phyloP scores from a whole-genome alignment of 495 filamentous ascomycete species.

The Xylaria flabelliformis region DNA sequence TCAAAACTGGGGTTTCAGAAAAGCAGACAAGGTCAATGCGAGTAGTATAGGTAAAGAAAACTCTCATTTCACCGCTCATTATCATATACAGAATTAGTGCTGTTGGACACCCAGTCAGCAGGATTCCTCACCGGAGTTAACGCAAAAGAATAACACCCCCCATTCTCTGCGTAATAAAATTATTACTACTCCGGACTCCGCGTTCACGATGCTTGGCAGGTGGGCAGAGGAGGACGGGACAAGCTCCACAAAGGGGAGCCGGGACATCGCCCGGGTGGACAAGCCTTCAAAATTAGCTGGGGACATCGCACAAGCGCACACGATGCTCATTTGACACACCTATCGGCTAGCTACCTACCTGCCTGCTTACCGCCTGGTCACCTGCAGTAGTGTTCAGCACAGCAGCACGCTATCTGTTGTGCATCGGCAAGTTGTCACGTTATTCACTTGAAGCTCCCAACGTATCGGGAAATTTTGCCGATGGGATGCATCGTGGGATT shows the following conservation, averaged over 20 bases:
- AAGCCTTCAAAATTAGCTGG: neutral
- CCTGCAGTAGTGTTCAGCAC: constrained; percentile 5
- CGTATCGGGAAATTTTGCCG: constrained; percentile 10
- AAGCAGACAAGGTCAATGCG: neutral
- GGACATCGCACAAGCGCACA: neutral
- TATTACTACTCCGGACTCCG: constrained; percentile 18
- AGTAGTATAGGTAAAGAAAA: neutral
- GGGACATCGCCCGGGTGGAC: constrained; percentile 15
- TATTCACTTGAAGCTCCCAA: neutral
- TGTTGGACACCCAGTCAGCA: constrained; percentile 1
- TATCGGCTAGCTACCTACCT: constrained; percentile 3
- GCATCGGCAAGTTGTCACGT: constrained; percentile 20
- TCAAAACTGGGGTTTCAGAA: neutral
- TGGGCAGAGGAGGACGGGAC: neutral
- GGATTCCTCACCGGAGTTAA: constrained; percentile 7
- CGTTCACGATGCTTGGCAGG: constrained; percentile 26
- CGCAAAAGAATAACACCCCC: neutral
- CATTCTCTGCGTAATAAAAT: neutral
- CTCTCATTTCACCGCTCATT: constrained; percentile 8
- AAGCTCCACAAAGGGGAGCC: constrained; percentile 20
- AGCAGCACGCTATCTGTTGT: neutral
- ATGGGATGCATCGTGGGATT: neutral
- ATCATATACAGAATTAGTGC: neutral
- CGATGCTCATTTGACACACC: constrained; percentile 12
- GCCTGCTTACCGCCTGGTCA: constrained; percentile 9